These are phyloP conservation scores for Cucurbita ficifolia DNA, from an alignment of 306 rosid species.

Conservation along the genomic window DNA sequence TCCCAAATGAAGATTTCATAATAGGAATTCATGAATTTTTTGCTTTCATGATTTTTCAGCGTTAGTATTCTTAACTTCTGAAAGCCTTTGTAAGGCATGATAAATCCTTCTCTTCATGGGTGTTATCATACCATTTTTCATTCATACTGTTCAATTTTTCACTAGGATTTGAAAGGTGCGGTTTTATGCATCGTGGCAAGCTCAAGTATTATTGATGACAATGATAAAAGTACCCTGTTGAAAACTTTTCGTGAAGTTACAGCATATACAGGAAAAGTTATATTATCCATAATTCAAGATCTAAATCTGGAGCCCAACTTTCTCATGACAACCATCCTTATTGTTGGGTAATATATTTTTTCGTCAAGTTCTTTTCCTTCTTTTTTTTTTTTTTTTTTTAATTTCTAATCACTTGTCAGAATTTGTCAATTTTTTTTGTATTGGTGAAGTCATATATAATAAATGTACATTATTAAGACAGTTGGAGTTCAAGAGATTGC, in stretches of 20 bases:
- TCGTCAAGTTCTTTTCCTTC: background rate
- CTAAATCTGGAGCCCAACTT: conserved; percentile 64
- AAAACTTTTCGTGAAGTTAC: conserved; percentile 52
- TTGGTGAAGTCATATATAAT: background rate
- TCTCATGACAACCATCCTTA: conserved; percentile 56
- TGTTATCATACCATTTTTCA: background rate
- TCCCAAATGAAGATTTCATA: background rate
- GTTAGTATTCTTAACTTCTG: background rate
- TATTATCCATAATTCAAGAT: conserved; percentile 45
- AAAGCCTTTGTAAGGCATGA: background rate
- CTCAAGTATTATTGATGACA: conserved; percentile 30
- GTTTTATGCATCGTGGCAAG: conserved; percentile 60
- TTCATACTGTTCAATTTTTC: background rate
- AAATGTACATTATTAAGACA: background rate
- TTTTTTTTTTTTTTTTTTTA: background rate
- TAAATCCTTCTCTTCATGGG: background rate
- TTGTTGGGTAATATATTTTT: conserved; percentile 48
- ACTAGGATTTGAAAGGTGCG: conserved; percentile 50
- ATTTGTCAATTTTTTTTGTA: background rate
- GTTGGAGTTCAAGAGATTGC: no score
- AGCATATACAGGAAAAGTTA: conserved; percentile 37
- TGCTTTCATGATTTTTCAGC: background rate
- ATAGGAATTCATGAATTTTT: background rate
- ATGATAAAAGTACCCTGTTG: conserved; percentile 32
- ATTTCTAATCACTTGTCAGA: background rate